Evolutionary conservation across 768 basidiomycete genomes (phyloP).

Genomic region (Fomitopsis pulvina): DNA sequence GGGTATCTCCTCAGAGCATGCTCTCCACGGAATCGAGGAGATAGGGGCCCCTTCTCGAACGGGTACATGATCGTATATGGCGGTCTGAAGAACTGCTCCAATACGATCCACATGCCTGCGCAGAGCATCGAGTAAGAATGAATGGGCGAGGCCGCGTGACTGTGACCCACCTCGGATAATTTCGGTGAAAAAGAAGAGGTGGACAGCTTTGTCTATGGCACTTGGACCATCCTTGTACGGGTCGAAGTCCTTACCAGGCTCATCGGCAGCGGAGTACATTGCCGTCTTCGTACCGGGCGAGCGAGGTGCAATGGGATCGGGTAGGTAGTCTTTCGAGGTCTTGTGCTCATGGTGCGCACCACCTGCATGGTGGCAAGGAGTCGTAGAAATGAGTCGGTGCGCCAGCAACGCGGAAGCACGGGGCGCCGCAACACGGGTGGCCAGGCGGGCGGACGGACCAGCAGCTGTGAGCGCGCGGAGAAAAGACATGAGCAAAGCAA

Average conservation of each 20-base stretch:
- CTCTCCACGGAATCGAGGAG: constrained; percentile 97
- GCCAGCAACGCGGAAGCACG: constrained; percentile 34
- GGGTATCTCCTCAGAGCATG: constrained; percentile 96
- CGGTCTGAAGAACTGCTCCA: constrained; percentile 87
- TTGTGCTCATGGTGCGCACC: constrained; percentile 14
- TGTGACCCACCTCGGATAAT: constrained; percentile 77
- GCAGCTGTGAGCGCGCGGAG: constrained; percentile 43
- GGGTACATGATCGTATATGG: constrained; percentile 99
- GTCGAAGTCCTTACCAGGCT: constrained; percentile 49
- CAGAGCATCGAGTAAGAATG: neutral
- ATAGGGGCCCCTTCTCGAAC: constrained; percentile 96
- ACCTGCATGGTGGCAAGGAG: constrained; percentile 18
- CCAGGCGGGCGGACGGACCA: constrained; percentile 44
- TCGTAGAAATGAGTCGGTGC: constrained; percentile 46
- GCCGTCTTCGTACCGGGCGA: constrained; percentile 21
- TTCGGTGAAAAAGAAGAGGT: constrained; percentile 98
- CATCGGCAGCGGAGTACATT: constrained; percentile 29
- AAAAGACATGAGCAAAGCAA: constrained; percentile 44
- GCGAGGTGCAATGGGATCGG: constrained; percentile 8
- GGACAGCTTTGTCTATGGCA: constrained; percentile 93
- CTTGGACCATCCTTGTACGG: constrained; percentile 76
- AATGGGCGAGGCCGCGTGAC: neutral
- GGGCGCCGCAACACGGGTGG: constrained; percentile 18
- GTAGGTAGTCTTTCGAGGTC: constrained; percentile 9
- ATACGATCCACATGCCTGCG: constrained; percentile 95